Evolutionary conservation across 352 stramenopile species (phyloP).

Genomic region (Phytophthora sp.): DNA sequence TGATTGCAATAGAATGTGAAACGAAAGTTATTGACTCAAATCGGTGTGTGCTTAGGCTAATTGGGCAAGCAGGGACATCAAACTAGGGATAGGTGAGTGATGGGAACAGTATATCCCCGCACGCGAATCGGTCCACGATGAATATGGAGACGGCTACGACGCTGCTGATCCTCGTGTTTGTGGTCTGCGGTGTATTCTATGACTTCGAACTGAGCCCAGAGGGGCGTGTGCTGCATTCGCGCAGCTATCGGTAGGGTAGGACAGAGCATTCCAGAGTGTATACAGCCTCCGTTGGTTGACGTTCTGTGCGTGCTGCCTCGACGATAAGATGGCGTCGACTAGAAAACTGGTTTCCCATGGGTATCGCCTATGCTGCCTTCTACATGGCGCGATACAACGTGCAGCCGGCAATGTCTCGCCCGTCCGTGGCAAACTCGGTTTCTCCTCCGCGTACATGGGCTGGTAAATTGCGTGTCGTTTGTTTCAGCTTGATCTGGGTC

Average conservation of each 20-base stretch:
- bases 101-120: too few species aligned
- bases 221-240: constrained; percentile 60
- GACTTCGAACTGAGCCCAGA: constrained; percentile 69
- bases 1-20: too few species aligned
- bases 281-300: too few species aligned
- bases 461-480: constrained; percentile 44
- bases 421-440: constrained; percentile 58
- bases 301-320: too few species aligned
- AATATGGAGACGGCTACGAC: too few species aligned
- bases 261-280: too few species aligned
- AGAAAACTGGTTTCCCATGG: constrained; percentile 82
- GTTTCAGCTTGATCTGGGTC: background rate
- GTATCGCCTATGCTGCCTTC: constrained; percentile 74
- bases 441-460: constrained; percentile 76
- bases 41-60: too few species aligned
- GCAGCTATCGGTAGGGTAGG: constrained; percentile 56
- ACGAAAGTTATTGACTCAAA: too few species aligned
- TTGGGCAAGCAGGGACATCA: too few species aligned
- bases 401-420: constrained; percentile 65
- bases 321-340: constrained; percentile 74
- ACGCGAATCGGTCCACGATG: too few species aligned
- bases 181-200: constrained; percentile 59
- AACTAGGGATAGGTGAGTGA: too few species aligned
- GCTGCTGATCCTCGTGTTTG: constrained; percentile 61
- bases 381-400: constrained; percentile 86